Conservation (phyloP, 768 basidiomycete genomes). For the Ephemerocybe angulata region DNA sequence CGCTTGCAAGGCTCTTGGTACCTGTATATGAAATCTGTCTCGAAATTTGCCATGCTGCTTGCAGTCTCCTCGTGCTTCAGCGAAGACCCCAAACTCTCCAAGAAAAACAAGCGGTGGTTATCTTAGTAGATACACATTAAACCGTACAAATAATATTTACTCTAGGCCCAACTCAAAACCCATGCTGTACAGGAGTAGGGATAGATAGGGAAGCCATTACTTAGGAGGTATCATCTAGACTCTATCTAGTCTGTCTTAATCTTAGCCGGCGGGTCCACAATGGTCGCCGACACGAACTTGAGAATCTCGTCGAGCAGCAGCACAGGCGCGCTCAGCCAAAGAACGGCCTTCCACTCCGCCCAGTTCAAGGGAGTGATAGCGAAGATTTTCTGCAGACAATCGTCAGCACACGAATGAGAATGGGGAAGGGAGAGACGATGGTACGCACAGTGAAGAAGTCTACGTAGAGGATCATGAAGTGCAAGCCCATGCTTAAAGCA, state of each 20-base stretch:
- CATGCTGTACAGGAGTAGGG: too few species aligned
- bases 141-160: too few species aligned
- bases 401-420: constrained; percentile 1
- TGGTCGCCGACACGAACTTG: constrained; percentile 74
- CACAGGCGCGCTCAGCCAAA: constrained; percentile 85
- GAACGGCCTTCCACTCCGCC: constrained; percentile 92
- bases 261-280: constrained; percentile 55
- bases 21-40: too few species aligned
- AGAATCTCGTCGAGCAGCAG: constrained; percentile 85
- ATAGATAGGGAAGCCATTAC: too few species aligned
- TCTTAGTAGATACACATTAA: too few species aligned
- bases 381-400: constrained; percentile 86
- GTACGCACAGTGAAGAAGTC: constrained; percentile 78
- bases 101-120: too few species aligned
- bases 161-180: too few species aligned
- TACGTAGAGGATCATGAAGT: constrained; percentile 94
- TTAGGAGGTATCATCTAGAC: too few species aligned
- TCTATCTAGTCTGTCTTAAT: constrained; percentile 48
- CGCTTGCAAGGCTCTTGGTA: too few species aligned
- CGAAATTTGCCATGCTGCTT: too few species aligned
- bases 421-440: constrained; percentile 3
- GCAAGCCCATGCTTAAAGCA: constrained; percentile 85
- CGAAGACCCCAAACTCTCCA: too few species aligned
- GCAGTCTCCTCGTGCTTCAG: too few species aligned
- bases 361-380: constrained; percentile 93